A percentile compares a stretch with the other conserved stretches of the same genome.
phyloP scores from a whole-genome alignment of 2,329 filamentous ascomycete species.

The Truncatella angustata region DNA sequence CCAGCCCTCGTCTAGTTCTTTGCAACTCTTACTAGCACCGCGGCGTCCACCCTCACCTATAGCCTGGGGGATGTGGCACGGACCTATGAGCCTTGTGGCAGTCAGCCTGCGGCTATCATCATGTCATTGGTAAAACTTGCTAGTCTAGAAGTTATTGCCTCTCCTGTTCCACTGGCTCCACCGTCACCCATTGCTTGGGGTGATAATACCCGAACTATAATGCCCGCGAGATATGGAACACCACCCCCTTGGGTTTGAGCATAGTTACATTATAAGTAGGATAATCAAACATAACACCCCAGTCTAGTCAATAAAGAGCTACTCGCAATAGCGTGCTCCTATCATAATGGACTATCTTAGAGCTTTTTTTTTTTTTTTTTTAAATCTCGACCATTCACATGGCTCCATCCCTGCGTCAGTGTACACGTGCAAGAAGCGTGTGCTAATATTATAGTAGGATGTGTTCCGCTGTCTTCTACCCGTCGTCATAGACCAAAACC shows the following conservation, averaged over 20 bases:
- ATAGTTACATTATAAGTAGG: not conserved
- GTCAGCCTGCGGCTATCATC: not conserved
- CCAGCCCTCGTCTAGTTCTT: too few relatives aligned
- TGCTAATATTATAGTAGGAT: too few relatives aligned
- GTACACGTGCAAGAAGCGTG: too few relatives aligned
- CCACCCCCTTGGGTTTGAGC: not conserved
- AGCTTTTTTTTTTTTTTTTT: too few relatives aligned
- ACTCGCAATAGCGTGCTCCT: too few relatives aligned
- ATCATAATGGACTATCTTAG: too few relatives aligned
- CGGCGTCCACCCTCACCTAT: not conserved
- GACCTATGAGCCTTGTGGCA: not conserved
- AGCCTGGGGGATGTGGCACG: too few relatives aligned
- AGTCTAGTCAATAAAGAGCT: not conserved
- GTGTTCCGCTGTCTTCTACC: too few relatives aligned
- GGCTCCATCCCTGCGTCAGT: too few relatives aligned
- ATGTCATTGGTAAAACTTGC: not conserved
- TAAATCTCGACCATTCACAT: too few relatives aligned
- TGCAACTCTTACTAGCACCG: not conserved
- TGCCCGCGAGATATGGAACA: not conserved
- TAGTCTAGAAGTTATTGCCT: not conserved
- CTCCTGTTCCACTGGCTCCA: not conserved
- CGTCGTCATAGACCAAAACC: too few relatives aligned
- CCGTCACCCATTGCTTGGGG: not conserved
- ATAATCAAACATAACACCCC: not conserved
- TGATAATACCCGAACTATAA: not conserved